Percentiles rank a stretch among this genome's conserved stretches.
Evolutionary conservation across 179 eudicot species (phyloP).

Genomic region (Beta macrorhiza): DNA sequence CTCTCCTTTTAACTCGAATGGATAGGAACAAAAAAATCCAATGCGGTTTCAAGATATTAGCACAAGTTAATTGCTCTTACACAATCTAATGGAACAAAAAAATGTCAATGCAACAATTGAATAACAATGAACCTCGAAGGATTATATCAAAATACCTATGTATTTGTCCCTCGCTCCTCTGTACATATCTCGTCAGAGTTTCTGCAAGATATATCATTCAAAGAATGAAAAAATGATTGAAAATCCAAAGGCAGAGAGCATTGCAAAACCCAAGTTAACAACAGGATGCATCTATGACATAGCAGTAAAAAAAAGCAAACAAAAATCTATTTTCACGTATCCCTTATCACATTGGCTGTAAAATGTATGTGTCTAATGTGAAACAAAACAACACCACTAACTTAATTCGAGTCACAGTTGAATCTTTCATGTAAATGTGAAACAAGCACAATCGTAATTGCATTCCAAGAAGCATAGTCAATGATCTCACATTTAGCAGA

Average conservation of each 20-base stretch:
- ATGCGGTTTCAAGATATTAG: too few species aligned
- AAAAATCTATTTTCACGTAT: too few species aligned
- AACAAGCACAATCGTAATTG: too few species aligned
- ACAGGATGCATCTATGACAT: neutral
- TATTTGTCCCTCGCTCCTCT: conserved; percentile 70
- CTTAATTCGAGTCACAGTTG: neutral
- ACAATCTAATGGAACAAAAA: neutral
- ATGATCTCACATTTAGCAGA: too few species aligned
- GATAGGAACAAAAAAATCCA: too few species aligned
- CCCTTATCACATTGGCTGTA: neutral
- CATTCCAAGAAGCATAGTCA: too few species aligned
- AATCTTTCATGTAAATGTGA: neutral
- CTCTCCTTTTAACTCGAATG: too few species aligned
- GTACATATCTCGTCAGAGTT: conserved; percentile 58
- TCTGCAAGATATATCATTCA: conserved; percentile 42
- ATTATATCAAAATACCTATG: conserved; percentile 29
- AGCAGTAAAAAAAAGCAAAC: neutral
- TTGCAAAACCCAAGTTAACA: neutral
- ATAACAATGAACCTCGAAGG: neutral
- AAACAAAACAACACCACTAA: neutral
- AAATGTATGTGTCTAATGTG: too few species aligned
- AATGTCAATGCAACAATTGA: neutral
- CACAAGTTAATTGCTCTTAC: too few species aligned
- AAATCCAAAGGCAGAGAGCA: neutral
- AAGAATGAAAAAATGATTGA: conserved; percentile 1